These are phyloP conservation scores for Botrytis squamosa DNA, from an alignment of 2,329 filamentous ascomycete species.

Conservation along the genomic window DNA sequence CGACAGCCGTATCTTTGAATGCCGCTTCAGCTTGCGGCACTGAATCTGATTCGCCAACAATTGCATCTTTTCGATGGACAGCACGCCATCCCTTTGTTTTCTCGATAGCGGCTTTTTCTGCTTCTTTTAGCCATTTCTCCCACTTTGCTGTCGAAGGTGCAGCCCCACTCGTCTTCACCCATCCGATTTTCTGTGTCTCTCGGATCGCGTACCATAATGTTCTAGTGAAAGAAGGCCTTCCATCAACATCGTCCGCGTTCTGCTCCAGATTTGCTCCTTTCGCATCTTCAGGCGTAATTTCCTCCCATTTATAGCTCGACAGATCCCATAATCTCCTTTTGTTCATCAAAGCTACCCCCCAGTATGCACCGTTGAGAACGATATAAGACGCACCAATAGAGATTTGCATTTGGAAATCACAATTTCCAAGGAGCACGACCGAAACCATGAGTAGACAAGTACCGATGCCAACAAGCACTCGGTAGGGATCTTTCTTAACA, in stretches of 20 bases:
- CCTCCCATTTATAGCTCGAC: constrained; percentile 48
- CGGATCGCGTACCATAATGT: constrained; percentile 60
- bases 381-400: constrained; percentile 59
- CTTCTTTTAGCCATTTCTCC: constrained; percentile 54
- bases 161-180: constrained; percentile 52
- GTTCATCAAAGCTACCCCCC: constrained; percentile 43
- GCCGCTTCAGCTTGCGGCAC: constrained; percentile 19
- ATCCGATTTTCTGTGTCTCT: constrained; percentile 52
- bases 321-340: constrained; percentile 56
- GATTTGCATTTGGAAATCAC: constrained; percentile 59
- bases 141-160: constrained; percentile 53
- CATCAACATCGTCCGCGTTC: constrained; percentile 42
- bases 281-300: constrained; percentile 46
- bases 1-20: constrained; percentile 28
- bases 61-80: constrained; percentile 49
- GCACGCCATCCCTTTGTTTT: constrained; percentile 46
- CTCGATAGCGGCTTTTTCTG: constrained; percentile 43
- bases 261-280: constrained; percentile 40
- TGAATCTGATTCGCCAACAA: constrained; percentile 41
- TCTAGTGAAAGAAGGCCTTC: constrained; percentile 51
- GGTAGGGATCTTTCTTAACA: constrained; percentile 48
- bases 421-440: constrained; percentile 61
- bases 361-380: constrained; percentile 58
- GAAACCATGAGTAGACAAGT: constrained; percentile 61
- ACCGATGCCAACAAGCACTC: constrained; percentile 54